phyloP scores from a whole-genome alignment of 805 yeast genomes.

The Wickerhamomyces bovis region DNA sequence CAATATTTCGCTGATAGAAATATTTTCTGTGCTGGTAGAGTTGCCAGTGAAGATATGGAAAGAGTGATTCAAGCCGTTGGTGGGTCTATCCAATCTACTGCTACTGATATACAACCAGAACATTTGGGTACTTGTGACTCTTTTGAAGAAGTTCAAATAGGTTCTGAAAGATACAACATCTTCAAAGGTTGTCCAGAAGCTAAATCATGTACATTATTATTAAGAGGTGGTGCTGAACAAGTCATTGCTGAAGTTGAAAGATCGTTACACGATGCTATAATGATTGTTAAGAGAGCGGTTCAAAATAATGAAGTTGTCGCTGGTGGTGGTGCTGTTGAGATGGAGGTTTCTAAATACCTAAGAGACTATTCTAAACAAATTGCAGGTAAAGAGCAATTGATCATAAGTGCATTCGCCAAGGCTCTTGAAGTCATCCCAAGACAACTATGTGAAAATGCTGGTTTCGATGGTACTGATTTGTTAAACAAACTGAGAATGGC shows the following conservation, averaged over 20 bases:
- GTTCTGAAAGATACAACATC: slow-evolving; percentile 90
- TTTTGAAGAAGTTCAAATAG: slow-evolving; percentile 94
- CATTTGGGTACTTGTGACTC: slow-evolving; percentile 79
- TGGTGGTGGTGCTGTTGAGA: slow-evolving; percentile 99
- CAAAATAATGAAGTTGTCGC: slow-evolving; percentile 86
- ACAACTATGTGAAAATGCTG: slow-evolving; percentile 98
- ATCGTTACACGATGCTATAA: slow-evolving; percentile 95
- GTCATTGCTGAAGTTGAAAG: slow-evolving; percentile 97
- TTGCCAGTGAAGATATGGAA: slow-evolving; percentile 80
- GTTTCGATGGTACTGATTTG: slow-evolving; percentile 94
- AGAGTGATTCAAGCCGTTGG: slow-evolving; percentile 93
- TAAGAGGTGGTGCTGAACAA: slow-evolving; percentile 98
- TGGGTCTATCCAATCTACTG: slow-evolving; percentile 77
- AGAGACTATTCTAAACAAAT: slow-evolving; percentile 83
- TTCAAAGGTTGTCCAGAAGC: slow-evolving; percentile 91
- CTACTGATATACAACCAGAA: slow-evolving; percentile 58
- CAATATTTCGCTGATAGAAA: slow-evolving; percentile 95
- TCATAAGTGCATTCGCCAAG: slow-evolving; percentile 87
- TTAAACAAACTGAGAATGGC: slow-evolving; percentile 86
- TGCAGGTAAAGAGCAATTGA: slow-evolving; percentile 93
- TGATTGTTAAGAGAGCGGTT: slow-evolving; percentile 95
- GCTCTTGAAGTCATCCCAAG: slow-evolving; percentile 96
- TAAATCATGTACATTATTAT: slow-evolving; percentile 84
- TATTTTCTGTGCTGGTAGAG: slow-evolving; percentile 97
- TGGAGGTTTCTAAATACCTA: slow-evolving; percentile 87